These are phyloP conservation scores for Backusella liffmaniae DNA, from an alignment of 192 early-diverging fungal species.

Conservation along the genomic window DNA sequence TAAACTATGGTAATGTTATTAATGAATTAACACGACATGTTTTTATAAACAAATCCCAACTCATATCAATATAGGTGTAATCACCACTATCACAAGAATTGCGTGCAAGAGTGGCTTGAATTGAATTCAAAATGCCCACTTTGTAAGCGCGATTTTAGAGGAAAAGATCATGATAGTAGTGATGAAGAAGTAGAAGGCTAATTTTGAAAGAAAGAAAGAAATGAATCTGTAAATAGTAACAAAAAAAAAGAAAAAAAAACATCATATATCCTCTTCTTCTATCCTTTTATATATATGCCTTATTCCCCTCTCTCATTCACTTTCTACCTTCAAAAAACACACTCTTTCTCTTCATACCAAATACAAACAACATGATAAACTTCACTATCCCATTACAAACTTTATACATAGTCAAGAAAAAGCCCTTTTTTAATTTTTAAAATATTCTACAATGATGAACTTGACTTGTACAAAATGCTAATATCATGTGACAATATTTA, in stretches of 20 bases:
- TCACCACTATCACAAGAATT: slow-evolving; percentile 81
- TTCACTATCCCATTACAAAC: not conserved
- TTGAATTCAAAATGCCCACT: slow-evolving; percentile 75
- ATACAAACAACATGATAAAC: not conserved
- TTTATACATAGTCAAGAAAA: not conserved
- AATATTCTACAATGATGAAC: not conserved
- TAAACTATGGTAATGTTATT: slow-evolving; percentile 54
- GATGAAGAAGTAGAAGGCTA: not conserved
- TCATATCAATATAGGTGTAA: slow-evolving; percentile 37
- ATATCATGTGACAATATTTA: not conserved
- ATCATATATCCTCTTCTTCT: not conserved
- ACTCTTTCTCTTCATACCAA: not conserved
- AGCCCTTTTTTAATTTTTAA: not conserved
- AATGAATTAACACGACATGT: not conserved
- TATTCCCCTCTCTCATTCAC: not conserved
- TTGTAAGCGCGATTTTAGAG: slow-evolving; percentile 62
- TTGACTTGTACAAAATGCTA: not conserved
- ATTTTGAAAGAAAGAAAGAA: not conserved
- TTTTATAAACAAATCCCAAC: not conserved
- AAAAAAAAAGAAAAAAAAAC: not conserved
- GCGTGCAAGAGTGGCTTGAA: slow-evolving; percentile 81
- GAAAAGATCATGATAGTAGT: slow-evolving; percentile 20
- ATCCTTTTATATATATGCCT: not conserved
- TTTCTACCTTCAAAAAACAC: not conserved
- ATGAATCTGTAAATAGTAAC: not conserved